Percentiles rank a stretch among this genome's conserved stretches.
Evolutionary conservation across 495 filamentous ascomycete species (phyloP).

Genomic region (Rusavskia elegans): DNA sequence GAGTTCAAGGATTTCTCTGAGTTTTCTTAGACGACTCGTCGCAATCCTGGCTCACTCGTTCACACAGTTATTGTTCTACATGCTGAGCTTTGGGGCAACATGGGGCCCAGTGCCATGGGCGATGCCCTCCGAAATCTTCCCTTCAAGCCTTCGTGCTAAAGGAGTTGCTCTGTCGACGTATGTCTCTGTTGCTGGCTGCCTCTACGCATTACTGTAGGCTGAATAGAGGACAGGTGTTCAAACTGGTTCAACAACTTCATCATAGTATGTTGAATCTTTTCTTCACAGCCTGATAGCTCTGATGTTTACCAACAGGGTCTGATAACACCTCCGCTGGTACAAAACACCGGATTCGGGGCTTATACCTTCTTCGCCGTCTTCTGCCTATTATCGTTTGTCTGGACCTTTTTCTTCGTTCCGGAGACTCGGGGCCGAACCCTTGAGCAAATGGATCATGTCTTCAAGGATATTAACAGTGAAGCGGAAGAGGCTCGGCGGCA

Average conservation of each 20-base stretch:
- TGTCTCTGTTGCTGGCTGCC: too few species aligned
- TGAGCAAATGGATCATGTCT: constrained; percentile 39
- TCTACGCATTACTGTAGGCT: too few species aligned
- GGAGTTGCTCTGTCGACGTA: constrained; percentile 32
- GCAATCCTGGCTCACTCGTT: constrained; percentile 5
- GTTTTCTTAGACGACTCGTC: not conserved
- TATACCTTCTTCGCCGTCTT: constrained; percentile 42
- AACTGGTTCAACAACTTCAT: constrained; percentile 45
- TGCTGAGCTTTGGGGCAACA: constrained; percentile 29
- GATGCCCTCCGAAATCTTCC: constrained; percentile 33
- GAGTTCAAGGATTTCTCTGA: not conserved
- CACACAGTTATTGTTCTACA: constrained; percentile 26
- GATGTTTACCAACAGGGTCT: constrained; percentile 20
- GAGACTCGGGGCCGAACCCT: constrained; percentile 43
- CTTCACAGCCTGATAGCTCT: constrained; percentile 7
- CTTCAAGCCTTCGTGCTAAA: constrained; percentile 34
- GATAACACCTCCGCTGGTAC: constrained; percentile 36
- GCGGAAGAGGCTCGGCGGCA: constrained; percentile 22
- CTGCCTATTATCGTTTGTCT: constrained; percentile 35
- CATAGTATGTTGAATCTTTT: constrained; percentile 19
- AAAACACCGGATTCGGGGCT: constrained; percentile 37
- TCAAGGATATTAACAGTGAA: constrained; percentile 30
- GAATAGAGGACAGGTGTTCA: constrained; percentile 15
- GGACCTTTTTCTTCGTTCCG: constrained; percentile 38
- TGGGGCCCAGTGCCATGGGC: constrained; percentile 32